Base-by-base conservation (phyloP, 176 grass and related monocot genomes). In the Oryza glumipatula region DNA sequence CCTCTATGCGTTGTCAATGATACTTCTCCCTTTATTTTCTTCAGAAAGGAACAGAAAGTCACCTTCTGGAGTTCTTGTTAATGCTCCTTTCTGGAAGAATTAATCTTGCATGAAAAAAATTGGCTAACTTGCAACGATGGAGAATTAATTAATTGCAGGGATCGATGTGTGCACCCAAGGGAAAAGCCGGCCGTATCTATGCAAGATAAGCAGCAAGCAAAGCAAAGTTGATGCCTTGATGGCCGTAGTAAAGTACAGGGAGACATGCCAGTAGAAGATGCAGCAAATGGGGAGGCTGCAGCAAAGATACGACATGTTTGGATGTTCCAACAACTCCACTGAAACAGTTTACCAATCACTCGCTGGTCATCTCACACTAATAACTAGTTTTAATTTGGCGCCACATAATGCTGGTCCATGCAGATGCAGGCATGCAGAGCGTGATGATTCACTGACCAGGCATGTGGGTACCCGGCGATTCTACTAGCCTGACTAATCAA, bases 171-270 rank as follows among this genome's bases (percentile, higher is more conserved):
- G 46, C 30, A 24, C 72, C 47, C 13, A 52, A 74, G 45, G 58
- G 58, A 23, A 23, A 63, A 63, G n/a, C 21, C 58, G n/a, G 12
- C 13, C 7, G 46, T 52, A 28, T 3, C 23, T 11, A 11, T 10
- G 72, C 47, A 52, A 33, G 46, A 32, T 52, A 33, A 52, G 72
- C 22, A 33, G 10, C 9, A 75, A 75, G 72, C 72, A 75, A 74
- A 74, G 72, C 72, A 51, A 74, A 74, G 72, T 15, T 54, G 46
- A 24, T 17, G 24, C 13, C 17, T 15, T 75, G 46, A 24, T 17
- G 24, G 23, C 17, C 5, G 12, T 22, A 12, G 71, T 11, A 4
- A 28, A 49, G 44, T 17, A 16, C 44, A 74, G 22, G 45, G 23
- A 49, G 26, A 9, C 54, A 49, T 5, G 23, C 23, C 15, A 13